A percentile compares a stretch with the other conserved stretches of the same genome.
Evolutionary conservation across 441 rosid species (phyloP).

Genomic region (Gossypium davidsonii): DNA sequence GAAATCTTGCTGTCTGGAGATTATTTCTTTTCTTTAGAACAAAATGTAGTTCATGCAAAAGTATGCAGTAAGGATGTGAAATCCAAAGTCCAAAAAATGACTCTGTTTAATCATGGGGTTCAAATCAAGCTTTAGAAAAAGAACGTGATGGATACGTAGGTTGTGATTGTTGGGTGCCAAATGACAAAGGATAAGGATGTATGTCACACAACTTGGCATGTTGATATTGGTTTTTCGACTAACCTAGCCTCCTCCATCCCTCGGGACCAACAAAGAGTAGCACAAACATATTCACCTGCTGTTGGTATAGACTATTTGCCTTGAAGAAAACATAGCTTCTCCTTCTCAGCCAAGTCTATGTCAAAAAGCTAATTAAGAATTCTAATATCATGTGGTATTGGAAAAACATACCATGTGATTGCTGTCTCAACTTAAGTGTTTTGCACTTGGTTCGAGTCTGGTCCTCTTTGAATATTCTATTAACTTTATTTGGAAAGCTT

Average conservation of each 20-base stretch:
- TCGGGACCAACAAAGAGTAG: neutral
- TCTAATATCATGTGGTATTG: neutral
- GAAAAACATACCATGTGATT: conserved; percentile 9
- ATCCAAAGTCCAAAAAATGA: neutral
- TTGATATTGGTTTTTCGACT: neutral
- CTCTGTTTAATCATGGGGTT: neutral
- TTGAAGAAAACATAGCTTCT: neutral
- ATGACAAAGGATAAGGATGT: conserved; percentile 11
- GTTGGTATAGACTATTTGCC: neutral
- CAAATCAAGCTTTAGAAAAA: conserved; percentile 8
- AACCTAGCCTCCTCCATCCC: neutral
- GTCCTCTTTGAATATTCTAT: neutral
- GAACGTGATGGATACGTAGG: neutral
- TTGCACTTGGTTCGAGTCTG: neutral
- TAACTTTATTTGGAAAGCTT: neutral
- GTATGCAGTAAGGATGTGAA: neutral
- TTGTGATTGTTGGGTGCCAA: neutral
- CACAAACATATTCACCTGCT: neutral
- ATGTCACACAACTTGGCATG: neutral
- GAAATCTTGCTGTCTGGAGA: neutral
- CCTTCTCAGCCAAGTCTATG: neutral
- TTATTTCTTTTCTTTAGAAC: neutral
- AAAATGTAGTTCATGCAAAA: too few species aligned
- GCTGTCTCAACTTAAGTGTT: conserved; percentile 2
- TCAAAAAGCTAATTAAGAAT: neutral